Evolutionary conservation across 306 rosid genomes (phyloP).

Genomic region (Mimosa pudica): DNA sequence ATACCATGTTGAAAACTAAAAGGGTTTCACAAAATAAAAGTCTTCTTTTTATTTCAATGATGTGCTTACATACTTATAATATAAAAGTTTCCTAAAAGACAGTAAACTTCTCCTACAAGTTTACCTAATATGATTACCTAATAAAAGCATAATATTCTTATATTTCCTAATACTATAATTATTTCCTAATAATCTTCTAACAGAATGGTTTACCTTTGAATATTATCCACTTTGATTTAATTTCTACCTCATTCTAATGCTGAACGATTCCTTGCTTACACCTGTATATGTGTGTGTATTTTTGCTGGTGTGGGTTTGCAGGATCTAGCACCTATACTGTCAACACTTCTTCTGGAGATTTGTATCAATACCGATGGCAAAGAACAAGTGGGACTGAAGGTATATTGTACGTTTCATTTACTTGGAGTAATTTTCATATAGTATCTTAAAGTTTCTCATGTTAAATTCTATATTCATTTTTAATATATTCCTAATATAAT

Average conservation of each 20-base stretch:
- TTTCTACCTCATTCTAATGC: not conserved
- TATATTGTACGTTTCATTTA: constrained; percentile 33
- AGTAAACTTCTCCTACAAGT: too few relatives aligned
- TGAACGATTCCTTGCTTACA: not conserved
- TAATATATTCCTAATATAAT: not conserved
- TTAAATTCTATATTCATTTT: constrained; percentile 28
- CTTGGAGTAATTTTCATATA: constrained; percentile 28
- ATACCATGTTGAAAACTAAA: too few relatives aligned
- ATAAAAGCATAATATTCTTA: too few relatives aligned
- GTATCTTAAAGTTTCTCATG: constrained; percentile 18
- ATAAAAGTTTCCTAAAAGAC: too few relatives aligned
- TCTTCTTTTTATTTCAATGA: too few relatives aligned
- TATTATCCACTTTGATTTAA: not conserved
- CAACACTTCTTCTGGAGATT: constrained; percentile 80
- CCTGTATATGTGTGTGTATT: not conserved
- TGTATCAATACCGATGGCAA: constrained; percentile 71
- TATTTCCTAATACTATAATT: too few relatives aligned
- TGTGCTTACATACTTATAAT: too few relatives aligned
- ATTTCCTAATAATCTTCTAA: too few relatives aligned
- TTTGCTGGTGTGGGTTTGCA: constrained; percentile 38
- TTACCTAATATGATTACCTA: too few relatives aligned
- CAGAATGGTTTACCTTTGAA: not conserved
- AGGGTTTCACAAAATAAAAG: too few relatives aligned
- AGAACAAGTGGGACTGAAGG: constrained; percentile 85
- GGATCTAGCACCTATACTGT: constrained; percentile 77